Evolutionary conservation across 2,329 filamentous ascomycete species (phyloP).

Genomic region (Paecilomyces niveus): DNA sequence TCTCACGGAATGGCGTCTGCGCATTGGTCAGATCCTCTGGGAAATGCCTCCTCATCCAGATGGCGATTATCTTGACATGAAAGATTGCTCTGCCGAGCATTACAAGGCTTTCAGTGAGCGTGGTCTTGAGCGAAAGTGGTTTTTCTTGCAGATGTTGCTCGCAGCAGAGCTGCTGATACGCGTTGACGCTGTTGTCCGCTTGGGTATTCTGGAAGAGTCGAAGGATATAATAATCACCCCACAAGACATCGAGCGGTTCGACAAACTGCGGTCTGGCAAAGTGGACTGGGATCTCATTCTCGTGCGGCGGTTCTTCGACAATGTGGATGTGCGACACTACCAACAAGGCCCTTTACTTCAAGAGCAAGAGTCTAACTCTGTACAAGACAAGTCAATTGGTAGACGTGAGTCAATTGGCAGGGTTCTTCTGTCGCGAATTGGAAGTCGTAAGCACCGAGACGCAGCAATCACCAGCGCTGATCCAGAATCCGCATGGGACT

Average conservation of each 20-base stretch:
- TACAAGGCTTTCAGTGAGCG: constrained; percentile 18
- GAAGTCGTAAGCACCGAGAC: constrained; percentile 15
- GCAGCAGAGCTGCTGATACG: constrained; percentile 49
- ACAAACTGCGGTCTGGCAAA: constrained; percentile 43
- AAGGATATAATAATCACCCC: constrained; percentile 34
- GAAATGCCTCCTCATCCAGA: constrained; percentile 28
- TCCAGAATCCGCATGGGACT: constrained; percentile 24
- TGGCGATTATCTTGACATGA: constrained; percentile 21
- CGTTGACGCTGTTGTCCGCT: constrained; percentile 41
- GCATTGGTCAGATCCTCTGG: constrained; percentile 41
- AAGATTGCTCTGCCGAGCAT: constrained; percentile 3
- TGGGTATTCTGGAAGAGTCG: constrained; percentile 33
- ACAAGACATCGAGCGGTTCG: constrained; percentile 40
- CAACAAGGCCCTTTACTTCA: constrained; percentile 1
- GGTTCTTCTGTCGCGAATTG: constrained; percentile 17
- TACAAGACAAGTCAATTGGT: constrained; percentile 5
- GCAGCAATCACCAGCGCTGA: constrained; percentile 7
- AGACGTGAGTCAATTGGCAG: constrained; percentile 11
- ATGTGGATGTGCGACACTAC: constrained; percentile 33
- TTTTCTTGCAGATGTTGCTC: constrained; percentile 49
- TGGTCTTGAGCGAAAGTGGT: constrained; percentile 42
- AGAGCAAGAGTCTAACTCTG: not conserved
- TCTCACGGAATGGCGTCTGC: constrained; percentile 38
- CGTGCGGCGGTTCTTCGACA: constrained; percentile 47
- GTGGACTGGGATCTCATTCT: constrained; percentile 51